Evolutionary conservation across 257 asterid genomes (phyloP).

Genomic region (Linderniella brevidens): DNA sequence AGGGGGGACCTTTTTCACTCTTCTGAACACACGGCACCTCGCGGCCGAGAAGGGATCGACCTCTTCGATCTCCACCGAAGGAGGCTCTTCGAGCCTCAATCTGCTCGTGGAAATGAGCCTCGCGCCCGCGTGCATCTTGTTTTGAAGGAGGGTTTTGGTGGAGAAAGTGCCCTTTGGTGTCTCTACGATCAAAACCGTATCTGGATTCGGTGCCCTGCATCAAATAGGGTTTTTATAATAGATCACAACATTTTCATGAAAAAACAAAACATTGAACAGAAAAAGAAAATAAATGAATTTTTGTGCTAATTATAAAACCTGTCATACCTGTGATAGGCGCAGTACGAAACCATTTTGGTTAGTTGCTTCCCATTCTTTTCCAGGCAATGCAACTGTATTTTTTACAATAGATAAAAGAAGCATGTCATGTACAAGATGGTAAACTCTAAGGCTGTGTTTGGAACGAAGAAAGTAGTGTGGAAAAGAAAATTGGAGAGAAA

Average conservation of each 20-base stretch:
- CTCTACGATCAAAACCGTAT: conserved; percentile 78
- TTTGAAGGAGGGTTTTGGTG: conserved; percentile 68
- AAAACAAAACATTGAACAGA: not conserved
- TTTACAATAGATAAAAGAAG: conserved; percentile 13
- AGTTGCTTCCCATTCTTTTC: conserved; percentile 86
- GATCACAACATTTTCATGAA: not conserved
- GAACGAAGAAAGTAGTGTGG: too few species aligned
- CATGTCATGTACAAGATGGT: conserved; percentile 4
- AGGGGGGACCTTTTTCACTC: conserved; percentile 39
- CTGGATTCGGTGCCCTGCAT: conserved; percentile 80
- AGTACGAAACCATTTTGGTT: conserved; percentile 87
- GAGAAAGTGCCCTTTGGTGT: conserved; percentile 74
- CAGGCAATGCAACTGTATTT: conserved; percentile 83
- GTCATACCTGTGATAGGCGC: conserved; percentile 87
- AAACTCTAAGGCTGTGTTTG: too few species aligned
- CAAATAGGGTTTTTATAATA: not conserved
- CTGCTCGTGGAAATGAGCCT: conserved; percentile 75
- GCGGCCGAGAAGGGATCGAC: conserved; percentile 74
- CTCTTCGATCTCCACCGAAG: conserved; percentile 37
- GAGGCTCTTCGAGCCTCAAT: conserved; percentile 48
- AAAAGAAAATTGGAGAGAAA: too few species aligned
- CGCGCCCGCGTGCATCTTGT: conserved; percentile 53
- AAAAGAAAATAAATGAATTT: not conserved
- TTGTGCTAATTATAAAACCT: not conserved
- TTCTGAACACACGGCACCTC: conserved; percentile 49